Evolutionary conservation across 106 monocot genomes (phyloP), one percentile per base, ranked within the genome.

Genomic region (Narthecium ossifragum): DNA sequence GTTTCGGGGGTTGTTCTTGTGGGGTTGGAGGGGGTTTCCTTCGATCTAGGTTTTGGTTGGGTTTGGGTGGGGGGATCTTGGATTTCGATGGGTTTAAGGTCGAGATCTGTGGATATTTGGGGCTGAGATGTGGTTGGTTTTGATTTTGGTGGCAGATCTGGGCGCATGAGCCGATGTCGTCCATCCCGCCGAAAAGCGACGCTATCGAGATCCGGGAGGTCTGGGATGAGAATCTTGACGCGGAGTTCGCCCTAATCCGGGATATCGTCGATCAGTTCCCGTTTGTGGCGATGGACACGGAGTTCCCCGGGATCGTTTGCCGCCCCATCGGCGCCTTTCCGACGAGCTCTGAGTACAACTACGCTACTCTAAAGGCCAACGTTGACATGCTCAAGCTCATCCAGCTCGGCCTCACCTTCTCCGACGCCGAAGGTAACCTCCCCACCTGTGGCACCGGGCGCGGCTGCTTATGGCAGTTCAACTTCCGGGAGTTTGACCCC

Each of bases 381-480:
- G 85, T 85, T 26, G 73, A 85, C 73, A 48, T 73, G 45, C 65
- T 80, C 26, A 76, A 80, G 58, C 63, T 85, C 51, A 73, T 77
- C 70, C 85, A 77, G 69, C 47, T 80, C 8, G 80, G 76, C 6
- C 63, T 84, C 46, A 60, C 75, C 27, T 75, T 84, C 68, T 84
- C 79, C 34, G 68, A 75, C 55, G 71, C 61, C 61, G 4, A 25
- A 14, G 85, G 80, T 36, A 64, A 52, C 33, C 69, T 77, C 45
- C 80, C 80, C 7, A 50, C 37, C 18, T 53, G 59, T 49, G 40
- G 49, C 51, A 50, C 28, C 5, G 85, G 76, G 9, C 49, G 64
- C 1, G 53, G 56, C 32, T 80, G 80, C 46, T 68, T 85, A 3
- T 82, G 82, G 82, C 82, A 82, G 77, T 82, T 82, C 75, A 85